Evolutionary conservation across 2,329 filamentous ascomycete species (phyloP).

Genomic region (Chrysoporthe deuterocubensis): DNA sequence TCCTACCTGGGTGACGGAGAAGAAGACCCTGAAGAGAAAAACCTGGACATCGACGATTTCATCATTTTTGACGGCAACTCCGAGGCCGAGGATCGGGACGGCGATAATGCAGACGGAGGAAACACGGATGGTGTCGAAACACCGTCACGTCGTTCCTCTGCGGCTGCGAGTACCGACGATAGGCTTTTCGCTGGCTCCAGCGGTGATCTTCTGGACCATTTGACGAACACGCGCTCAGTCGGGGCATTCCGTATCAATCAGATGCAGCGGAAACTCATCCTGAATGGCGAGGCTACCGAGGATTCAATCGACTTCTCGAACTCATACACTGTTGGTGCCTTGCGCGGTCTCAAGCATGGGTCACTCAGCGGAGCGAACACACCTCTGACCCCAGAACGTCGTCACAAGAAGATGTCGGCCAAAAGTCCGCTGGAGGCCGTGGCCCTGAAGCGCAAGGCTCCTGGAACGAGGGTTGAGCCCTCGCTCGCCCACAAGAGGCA

Average conservation of each 20-base stretch:
- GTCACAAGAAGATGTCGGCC: conserved; percentile 54
- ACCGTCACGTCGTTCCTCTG: conserved; percentile 47
- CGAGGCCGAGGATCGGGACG: conserved; percentile 59
- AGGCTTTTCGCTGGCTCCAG: conserved; percentile 40
- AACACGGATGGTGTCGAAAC: conserved; percentile 55
- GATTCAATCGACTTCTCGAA: conserved; percentile 67
- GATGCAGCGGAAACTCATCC: conserved; percentile 63
- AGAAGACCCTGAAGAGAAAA: conserved; percentile 66
- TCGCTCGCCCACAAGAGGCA: conserved; percentile 57
- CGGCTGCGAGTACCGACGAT: conserved; percentile 52
- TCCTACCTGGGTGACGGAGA: conserved; percentile 40
- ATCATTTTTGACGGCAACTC: conserved; percentile 68
- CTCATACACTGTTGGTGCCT: conserved; percentile 62
- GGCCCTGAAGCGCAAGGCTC: conserved; percentile 61
- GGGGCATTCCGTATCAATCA: conserved; percentile 77
- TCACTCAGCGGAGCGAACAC: conserved; percentile 68
- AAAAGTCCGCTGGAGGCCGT: conserved; percentile 55
- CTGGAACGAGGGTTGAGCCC: conserved; percentile 41
- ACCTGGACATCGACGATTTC: conserved; percentile 72
- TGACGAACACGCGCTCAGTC: conserved; percentile 69
- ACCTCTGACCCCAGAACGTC: conserved; percentile 70
- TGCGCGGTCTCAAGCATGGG: conserved; percentile 67
- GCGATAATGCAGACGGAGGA: conserved; percentile 53
- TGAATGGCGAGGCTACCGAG: conserved; percentile 63
- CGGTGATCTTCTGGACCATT: conserved; percentile 65